Conservation (phyloP, 148 eudicot species). For the Fallopia convolvulus region DNA sequence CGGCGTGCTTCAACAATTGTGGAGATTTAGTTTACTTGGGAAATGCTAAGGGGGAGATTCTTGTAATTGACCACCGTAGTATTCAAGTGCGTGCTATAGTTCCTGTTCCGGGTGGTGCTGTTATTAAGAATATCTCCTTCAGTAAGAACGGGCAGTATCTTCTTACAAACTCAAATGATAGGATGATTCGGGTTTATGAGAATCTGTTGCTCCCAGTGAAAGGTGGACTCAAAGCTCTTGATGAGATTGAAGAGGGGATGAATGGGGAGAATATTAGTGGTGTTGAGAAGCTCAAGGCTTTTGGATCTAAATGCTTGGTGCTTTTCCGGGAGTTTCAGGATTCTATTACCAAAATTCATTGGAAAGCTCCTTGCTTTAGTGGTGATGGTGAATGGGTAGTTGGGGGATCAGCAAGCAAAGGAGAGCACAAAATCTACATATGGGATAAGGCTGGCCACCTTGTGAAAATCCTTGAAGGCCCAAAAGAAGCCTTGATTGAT, state of each 20-base stretch:
- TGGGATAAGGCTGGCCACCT: conserved; percentile 98
- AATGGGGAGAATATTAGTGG: conserved; percentile 32
- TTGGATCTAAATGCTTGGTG: conserved; percentile 68
- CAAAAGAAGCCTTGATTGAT: conserved; percentile 88
- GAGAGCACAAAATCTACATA: conserved; percentile 92
- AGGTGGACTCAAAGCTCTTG: conserved; percentile 48
- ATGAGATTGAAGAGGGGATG: conserved; percentile 24
- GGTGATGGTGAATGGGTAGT: conserved; percentile 98
- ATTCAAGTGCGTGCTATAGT: conserved; percentile 53
- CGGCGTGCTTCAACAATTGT: conserved; percentile 85
- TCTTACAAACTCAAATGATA: conserved; percentile 86
- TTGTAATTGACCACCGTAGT: conserved; percentile 53
- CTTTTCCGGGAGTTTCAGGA: conserved; percentile 88
- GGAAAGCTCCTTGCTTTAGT: conserved; percentile 96
- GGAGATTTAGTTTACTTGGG: conserved; percentile 95
- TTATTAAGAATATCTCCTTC: conserved; percentile 77
- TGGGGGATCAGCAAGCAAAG: conserved; percentile 93
- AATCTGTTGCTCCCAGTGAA: conserved; percentile 56
- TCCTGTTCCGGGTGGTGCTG: conserved; percentile 56
- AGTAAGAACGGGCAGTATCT: conserved; percentile 78
- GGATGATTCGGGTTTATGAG: conserved; percentile 83
- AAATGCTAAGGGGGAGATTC: conserved; percentile 89
- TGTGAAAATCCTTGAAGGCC: conserved; percentile 94
- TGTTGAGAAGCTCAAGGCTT: conserved; percentile 54
- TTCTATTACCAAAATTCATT: conserved; percentile 79